These are phyloP conservation scores for Beauveria scarabaeidicola DNA, from an alignment of 2,329 filamentous ascomycete genomes.

Conservation along the genomic window DNA sequence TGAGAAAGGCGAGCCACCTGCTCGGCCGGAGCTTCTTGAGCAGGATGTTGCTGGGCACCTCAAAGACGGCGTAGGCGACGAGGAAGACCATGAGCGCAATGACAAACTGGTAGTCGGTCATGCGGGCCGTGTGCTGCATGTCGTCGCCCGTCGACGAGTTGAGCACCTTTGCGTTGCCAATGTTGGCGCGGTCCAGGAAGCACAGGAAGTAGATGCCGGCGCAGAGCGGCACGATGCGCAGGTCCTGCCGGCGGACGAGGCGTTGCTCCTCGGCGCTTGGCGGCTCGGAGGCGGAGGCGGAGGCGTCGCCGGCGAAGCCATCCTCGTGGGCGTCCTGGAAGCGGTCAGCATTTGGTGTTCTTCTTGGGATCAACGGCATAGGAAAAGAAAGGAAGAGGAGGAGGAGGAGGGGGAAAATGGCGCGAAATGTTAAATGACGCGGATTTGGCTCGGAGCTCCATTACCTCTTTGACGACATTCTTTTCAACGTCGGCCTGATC, in stretches of 20 bases:
- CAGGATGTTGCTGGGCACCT: constrained; percentile 59
- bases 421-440: not conserved
- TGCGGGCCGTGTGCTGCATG: constrained; percentile 51
- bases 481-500: not conserved
- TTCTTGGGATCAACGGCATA: no score
- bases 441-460: not conserved
- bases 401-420: not conserved
- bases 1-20: constrained; percentile 58
- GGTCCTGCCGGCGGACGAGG: constrained; percentile 50
- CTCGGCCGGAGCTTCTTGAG: constrained; percentile 55
- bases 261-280: constrained; percentile 22
- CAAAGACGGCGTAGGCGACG: constrained; percentile 50
- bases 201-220: constrained; percentile 57
- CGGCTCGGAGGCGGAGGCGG: not conserved
- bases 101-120: constrained; percentile 54
- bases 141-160: constrained; percentile 53
- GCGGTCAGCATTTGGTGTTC: not conserved
- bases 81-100: constrained; percentile 52
- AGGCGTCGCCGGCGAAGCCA: not conserved
- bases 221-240: constrained; percentile 55
- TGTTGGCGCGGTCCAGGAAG: constrained; percentile 61
- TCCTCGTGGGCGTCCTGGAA: not conserved
- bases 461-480: constrained; percentile 5
- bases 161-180: constrained; percentile 60
- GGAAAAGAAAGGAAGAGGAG: not conserved